phyloP scores from a whole-genome alignment of 805 yeast genomes.

The Kodamaea kakaduensis region DNA sequence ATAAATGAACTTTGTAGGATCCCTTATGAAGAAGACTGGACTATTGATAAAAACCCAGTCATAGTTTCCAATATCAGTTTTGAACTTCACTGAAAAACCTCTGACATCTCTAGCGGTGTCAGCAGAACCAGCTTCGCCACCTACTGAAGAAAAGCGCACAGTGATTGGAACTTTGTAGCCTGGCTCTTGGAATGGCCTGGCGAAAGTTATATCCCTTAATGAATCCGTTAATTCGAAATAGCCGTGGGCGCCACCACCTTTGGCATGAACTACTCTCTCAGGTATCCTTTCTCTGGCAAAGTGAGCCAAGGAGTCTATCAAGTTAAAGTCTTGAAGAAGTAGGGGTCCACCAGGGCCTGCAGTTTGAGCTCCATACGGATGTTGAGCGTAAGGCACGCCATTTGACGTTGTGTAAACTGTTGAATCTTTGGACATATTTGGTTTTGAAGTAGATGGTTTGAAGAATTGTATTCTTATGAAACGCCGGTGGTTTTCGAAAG shows the following conservation, averaged over 20 bases:
- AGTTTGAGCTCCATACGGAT: conserved; percentile 72
- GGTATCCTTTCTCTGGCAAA: conserved; percentile 89
- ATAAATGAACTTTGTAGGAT: conserved; percentile 81
- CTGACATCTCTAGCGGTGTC: conserved; percentile 87
- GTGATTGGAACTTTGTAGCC: conserved; percentile 78
- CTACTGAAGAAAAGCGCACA: conserved; percentile 82
- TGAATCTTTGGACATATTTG: conserved; percentile 10
- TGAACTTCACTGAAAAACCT: conserved; percentile 76
- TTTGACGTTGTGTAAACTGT: conserved; percentile 47
- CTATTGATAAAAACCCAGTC: conserved; percentile 86
- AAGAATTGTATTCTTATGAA: no score
- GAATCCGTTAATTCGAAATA: conserved; percentile 76
- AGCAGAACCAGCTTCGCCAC: conserved; percentile 79
- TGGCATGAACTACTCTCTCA: conserved; percentile 90
- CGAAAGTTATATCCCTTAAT: conserved; percentile 60
- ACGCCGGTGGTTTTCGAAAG: no score
- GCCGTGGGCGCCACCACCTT: conserved; percentile 90
- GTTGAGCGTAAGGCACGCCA: conserved; percentile 50
- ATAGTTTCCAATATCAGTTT: conserved; percentile 80
- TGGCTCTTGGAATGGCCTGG: conserved; percentile 64
- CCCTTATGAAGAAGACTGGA: conserved; percentile 81
- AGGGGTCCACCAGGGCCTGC: conserved; percentile 75
- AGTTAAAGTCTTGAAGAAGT: conserved; percentile 73
- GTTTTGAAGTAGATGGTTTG: no score
- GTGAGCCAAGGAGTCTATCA: conserved; percentile 79